These are phyloP conservation scores for Prunus davidiana DNA, from an alignment of 306 rosid species.

Conservation along the genomic window DNA sequence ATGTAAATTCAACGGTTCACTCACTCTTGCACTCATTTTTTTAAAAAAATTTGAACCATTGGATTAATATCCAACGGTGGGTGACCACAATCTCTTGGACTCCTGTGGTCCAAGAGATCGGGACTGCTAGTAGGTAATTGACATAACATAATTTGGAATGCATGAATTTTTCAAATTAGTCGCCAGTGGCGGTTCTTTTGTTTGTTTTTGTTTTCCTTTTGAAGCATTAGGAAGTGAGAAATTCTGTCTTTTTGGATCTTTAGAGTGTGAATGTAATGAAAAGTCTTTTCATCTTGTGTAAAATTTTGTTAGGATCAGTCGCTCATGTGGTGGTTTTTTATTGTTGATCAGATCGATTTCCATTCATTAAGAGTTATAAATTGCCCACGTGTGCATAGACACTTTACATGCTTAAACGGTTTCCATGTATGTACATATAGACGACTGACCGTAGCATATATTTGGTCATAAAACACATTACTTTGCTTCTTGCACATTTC, in stretches of 20 bases:
- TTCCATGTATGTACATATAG: neutral
- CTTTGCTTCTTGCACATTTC: neutral
- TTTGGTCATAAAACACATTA: neutral
- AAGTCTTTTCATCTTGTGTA: too few species aligned
- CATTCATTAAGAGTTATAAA: neutral
- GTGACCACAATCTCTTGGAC: too few species aligned
- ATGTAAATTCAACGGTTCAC: too few species aligned
- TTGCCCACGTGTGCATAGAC: neutral
- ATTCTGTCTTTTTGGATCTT: neutral
- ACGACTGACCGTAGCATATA: neutral
- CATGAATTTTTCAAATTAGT: neutral
- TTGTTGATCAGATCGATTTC: neutral
- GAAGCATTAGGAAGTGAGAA: too few species aligned
- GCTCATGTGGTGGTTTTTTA: fast-evolving
- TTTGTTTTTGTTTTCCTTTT: too few species aligned
- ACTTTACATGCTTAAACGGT: neutral
- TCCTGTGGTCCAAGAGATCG: too few species aligned
- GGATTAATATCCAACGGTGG: too few species aligned
- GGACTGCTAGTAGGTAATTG: neutral
- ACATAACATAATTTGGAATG: neutral
- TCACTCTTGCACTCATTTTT: too few species aligned
- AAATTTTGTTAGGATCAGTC: too few species aligned
- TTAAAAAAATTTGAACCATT: too few species aligned
- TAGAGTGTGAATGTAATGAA: neutral
- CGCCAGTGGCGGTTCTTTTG: too few species aligned